Evolutionary conservation across 306 rosid genomes (phyloP).

Genomic region (Herpetospermum pedunculosum): DNA sequence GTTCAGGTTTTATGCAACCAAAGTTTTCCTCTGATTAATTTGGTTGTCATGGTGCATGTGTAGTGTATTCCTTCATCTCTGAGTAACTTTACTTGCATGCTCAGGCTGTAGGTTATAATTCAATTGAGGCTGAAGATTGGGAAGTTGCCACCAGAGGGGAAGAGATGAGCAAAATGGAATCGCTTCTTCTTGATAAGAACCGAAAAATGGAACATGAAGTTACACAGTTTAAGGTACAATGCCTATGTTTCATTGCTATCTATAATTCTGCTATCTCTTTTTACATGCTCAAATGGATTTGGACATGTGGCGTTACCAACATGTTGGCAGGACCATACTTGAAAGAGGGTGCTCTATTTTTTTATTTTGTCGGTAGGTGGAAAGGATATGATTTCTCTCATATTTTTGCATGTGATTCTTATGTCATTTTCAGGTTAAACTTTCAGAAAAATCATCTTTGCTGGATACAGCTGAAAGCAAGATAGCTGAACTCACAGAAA

Average conservation of each 20-base stretch:
- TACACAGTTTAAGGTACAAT: slow-evolving; percentile 75
- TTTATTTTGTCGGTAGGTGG: neutral
- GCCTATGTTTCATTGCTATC: neutral
- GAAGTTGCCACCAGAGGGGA: slow-evolving; percentile 93
- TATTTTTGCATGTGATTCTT: slow-evolving; percentile 5
- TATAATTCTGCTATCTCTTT: neutral
- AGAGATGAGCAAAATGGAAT: slow-evolving; percentile 99
- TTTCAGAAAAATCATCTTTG: slow-evolving; percentile 58
- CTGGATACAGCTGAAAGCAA: slow-evolving; percentile 67
- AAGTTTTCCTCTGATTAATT: neutral
- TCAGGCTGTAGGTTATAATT: slow-evolving; percentile 95
- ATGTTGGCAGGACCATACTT: neutral
- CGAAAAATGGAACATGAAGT: slow-evolving; percentile 94
- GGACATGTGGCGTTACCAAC: neutral
- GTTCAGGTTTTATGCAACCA: neutral
- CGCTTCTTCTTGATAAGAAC: slow-evolving; percentile 98
- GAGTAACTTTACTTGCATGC: slow-evolving; percentile 1
- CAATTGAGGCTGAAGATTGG: slow-evolving; percentile 99
- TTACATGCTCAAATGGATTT: neutral
- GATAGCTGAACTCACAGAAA: slow-evolving; percentile 48
- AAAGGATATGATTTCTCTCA: neutral
- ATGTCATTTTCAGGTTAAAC: slow-evolving; percentile 46
- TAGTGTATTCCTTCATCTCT: neutral
- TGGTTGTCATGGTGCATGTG: neutral
- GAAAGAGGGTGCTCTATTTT: neutral